Percentiles rank a stretch among this genome's conserved stretches.
These are phyloP conservation scores for Claviceps quebecensis DNA, from an alignment of 2,329 filamentous ascomycete species.

Conservation along the genomic window DNA sequence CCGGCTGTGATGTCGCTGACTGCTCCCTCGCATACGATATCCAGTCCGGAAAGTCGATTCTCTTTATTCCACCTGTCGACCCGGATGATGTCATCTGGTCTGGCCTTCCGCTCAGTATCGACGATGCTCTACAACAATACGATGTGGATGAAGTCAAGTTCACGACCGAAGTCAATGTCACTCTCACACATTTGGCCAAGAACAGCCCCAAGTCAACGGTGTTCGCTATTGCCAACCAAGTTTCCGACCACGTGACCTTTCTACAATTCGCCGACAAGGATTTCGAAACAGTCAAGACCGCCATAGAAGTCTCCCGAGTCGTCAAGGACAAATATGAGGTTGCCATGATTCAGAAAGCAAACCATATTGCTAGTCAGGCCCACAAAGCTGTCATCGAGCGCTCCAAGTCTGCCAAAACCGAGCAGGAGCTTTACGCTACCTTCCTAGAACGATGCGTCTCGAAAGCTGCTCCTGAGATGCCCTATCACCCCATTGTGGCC, in stretches of 20 bases:
- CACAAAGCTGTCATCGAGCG: slow-evolving; percentile 48
- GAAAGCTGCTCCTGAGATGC: slow-evolving; percentile 64
- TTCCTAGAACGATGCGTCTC: slow-evolving; percentile 68
- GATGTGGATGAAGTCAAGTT: slow-evolving; percentile 68
- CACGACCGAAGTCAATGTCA: slow-evolving; percentile 61
- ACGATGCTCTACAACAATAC: slow-evolving; percentile 63
- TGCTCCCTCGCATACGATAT: slow-evolving; percentile 73
- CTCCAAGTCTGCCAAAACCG: slow-evolving; percentile 54
- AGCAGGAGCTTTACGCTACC: slow-evolving; percentile 68
- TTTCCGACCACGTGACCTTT: slow-evolving; percentile 59
- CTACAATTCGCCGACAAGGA: slow-evolving; percentile 55
- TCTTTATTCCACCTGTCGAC: slow-evolving; percentile 84
- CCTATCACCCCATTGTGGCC: slow-evolving; percentile 79
- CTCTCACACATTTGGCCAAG: slow-evolving; percentile 40
- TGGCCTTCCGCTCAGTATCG: slow-evolving; percentile 63
- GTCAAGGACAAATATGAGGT: slow-evolving; percentile 66
- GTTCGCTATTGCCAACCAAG: slow-evolving; percentile 66
- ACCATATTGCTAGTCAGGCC: slow-evolving; percentile 52
- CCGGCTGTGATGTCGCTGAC: slow-evolving; percentile 69
- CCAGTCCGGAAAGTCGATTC: slow-evolving; percentile 53
- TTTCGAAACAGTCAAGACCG: slow-evolving; percentile 37
- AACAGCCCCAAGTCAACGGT: slow-evolving; percentile 32
- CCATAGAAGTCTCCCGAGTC: slow-evolving; percentile 55
- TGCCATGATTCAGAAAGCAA: slow-evolving; percentile 58
- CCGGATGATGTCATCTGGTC: slow-evolving; percentile 89